Conservation (phyloP, 331 rosid genomes). For the Quercus lobata region DNA sequence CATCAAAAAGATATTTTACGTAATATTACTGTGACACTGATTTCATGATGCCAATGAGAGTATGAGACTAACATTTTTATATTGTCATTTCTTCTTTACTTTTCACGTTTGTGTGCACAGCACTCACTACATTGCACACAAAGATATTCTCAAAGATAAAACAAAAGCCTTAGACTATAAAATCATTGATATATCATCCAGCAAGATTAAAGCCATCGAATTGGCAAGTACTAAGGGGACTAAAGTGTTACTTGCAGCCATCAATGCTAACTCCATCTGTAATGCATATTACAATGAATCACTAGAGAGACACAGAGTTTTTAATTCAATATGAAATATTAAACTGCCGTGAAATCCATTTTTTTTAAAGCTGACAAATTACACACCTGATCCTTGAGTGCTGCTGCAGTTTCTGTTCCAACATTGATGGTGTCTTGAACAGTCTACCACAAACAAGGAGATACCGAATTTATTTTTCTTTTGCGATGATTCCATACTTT, state of each 20-base stretch:
- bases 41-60: background rate
- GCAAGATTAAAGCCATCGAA: background rate
- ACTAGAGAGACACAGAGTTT: background rate
- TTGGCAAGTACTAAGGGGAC: background rate
- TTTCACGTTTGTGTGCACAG: background rate
- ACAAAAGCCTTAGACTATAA: too few relatives aligned
- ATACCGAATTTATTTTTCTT: conserved; percentile 8
- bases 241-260: background rate
- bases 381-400: too few relatives aligned
- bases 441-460: background rate
- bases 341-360: too few relatives aligned
- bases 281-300: too few relatives aligned
- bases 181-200: background rate
- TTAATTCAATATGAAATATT: background rate
- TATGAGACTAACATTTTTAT: background rate
- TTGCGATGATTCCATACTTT: background rate
- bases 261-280: too few relatives aligned
- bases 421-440: too few relatives aligned
- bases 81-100: background rate
- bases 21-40: background rate
- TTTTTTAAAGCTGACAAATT: too few relatives aligned
- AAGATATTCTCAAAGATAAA: background rate
- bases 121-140: background rate
- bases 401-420: conserved; percentile 13
- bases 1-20: background rate